phyloP scores from a whole-genome alignment of 2,329 filamentous ascomycete genomes.

The Aspergillus glaucus region DNA sequence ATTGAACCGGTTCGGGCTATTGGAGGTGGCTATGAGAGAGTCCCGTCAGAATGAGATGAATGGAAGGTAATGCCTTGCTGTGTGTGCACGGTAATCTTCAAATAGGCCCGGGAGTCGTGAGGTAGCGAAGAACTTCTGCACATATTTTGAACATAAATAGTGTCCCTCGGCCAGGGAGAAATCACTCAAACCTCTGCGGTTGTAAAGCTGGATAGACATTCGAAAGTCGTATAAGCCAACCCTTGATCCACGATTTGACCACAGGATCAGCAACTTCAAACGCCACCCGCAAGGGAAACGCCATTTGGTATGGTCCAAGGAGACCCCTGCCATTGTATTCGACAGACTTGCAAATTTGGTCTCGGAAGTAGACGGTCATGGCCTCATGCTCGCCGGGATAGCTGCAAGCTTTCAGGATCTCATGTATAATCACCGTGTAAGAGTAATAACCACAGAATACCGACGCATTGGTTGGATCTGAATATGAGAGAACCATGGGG shows the following conservation, averaged over 20 bases:
- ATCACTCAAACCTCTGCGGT: constrained; percentile 11
- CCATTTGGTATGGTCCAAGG: constrained; percentile 22
- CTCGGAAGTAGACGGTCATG: constrained; percentile 18
- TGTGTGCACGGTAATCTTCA: no score
- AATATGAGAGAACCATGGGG: constrained; percentile 16
- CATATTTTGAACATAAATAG: neutral
- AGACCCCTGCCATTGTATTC: constrained; percentile 19
- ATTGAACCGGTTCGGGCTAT: constrained; percentile 14
- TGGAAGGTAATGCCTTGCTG: no score
- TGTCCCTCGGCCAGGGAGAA: neutral
- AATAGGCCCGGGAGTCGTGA: neutral
- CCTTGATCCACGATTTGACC: constrained; percentile 19
- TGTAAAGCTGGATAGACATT: constrained; percentile 18
- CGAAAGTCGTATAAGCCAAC: constrained; percentile 17
- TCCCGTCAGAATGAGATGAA: no score
- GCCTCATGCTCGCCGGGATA: constrained; percentile 18
- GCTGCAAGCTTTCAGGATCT: constrained; percentile 14
- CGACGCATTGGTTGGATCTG: constrained; percentile 14
- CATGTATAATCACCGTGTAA: constrained; percentile 23
- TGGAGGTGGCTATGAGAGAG: neutral
- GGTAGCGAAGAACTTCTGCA: neutral
- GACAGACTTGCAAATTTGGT: constrained; percentile 27
- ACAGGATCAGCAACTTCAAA: constrained; percentile 19
- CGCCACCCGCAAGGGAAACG: constrained; percentile 20
- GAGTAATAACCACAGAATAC: constrained; percentile 22